phyloP scores from a whole-genome alignment of 73 alveolate genomes.

The Paramecium primaurelia region DNA sequence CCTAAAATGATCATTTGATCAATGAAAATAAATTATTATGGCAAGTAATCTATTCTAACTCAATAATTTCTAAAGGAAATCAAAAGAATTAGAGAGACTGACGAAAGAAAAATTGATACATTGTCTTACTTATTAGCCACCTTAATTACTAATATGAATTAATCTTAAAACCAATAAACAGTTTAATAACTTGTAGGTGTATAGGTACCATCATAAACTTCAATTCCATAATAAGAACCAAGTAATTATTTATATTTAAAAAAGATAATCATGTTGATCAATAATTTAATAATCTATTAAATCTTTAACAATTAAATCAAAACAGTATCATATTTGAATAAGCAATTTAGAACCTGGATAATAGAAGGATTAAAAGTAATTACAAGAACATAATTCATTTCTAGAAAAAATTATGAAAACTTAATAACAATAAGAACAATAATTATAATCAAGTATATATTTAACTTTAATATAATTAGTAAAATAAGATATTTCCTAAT shows the following conservation, averaged over 20 bases:
- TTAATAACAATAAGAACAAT: background rate
- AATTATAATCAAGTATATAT: background rate
- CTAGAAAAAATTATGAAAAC: conserved; percentile 12
- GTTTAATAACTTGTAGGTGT: background rate
- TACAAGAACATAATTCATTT: background rate
- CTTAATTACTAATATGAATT: conserved; percentile 18
- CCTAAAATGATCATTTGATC: conserved; percentile 31
- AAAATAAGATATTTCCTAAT: conserved; percentile 3
- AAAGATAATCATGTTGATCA: conserved; percentile 5
- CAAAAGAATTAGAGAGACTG: conserved; percentile 36
- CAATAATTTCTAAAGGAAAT: conserved; percentile 22
- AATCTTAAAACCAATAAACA: background rate
- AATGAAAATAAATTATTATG: conserved; percentile 44
- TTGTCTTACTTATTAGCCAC: conserved; percentile 42
- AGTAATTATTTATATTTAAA: background rate
- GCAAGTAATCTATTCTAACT: background rate
- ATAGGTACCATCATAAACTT: background rate
- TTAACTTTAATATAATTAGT: background rate
- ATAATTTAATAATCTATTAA: background rate
- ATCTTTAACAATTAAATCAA: background rate
- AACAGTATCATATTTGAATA: background rate
- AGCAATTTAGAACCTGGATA: background rate
- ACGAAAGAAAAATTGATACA: conserved; percentile 14
- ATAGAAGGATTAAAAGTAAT: background rate
- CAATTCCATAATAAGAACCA: background rate